Percentiles rank a stretch among this genome's conserved stretches.
These are phyloP conservation scores for Candida saitoana DNA, from an alignment of 805 yeast genomes.

Conservation along the genomic window DNA sequence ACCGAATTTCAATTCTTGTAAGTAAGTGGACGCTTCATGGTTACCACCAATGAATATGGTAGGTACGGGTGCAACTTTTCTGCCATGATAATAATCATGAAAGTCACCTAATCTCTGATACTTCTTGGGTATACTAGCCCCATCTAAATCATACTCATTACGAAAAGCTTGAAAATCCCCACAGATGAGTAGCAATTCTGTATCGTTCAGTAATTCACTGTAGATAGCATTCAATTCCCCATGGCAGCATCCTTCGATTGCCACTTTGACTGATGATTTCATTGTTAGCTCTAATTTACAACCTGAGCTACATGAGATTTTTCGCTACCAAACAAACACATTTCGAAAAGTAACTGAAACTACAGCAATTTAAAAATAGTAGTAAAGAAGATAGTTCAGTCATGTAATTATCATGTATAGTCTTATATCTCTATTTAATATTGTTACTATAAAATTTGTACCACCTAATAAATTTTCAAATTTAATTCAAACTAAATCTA, in stretches of 20 bases:
- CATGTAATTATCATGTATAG: too few species aligned
- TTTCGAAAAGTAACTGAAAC: neutral
- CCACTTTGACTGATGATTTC: constrained; percentile 35
- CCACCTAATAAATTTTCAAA: too few species aligned
- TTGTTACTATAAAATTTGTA: too few species aligned
- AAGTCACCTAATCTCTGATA: constrained; percentile 78
- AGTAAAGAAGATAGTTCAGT: too few species aligned
- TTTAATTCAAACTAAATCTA: too few species aligned
- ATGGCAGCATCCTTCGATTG: constrained; percentile 88
- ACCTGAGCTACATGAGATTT: neutral
- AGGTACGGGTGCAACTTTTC: constrained; percentile 59
- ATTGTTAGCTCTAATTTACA: neutral
- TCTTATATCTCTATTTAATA: too few species aligned
- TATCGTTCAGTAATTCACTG: constrained; percentile 13
- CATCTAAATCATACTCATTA: constrained; percentile 54
- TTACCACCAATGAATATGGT: constrained; percentile 93
- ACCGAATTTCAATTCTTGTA: constrained; percentile 71
- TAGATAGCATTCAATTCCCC: constrained; percentile 70
- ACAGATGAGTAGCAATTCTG: constrained; percentile 59
- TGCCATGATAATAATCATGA: constrained; percentile 61
- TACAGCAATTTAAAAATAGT: too few species aligned
- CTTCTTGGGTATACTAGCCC: constrained; percentile 76
- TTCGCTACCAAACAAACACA: constrained; percentile 3
- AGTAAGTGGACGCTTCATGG: constrained; percentile 82
- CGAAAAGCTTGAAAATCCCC: constrained; percentile 92